Evolutionary conservation across 2,329 filamentous ascomycete genomes (phyloP), one percentile per base, ranked within the genome.

Genomic region (Cryphonectria nitschkei): DNA sequence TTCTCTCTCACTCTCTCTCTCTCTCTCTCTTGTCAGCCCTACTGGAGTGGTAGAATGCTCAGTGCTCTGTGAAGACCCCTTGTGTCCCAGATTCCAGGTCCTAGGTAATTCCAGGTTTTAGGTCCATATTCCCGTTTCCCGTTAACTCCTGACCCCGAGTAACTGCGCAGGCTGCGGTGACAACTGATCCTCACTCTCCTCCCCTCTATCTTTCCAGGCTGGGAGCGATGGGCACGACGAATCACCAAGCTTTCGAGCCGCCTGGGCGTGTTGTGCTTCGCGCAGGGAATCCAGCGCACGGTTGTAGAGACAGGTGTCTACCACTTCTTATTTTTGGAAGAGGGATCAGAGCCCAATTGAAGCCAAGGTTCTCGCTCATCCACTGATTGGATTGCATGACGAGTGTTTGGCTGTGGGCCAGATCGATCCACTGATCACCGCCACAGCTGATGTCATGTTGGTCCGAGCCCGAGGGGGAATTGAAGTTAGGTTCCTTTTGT

Each of bases 371-470:
- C 52, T 56, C 26, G 29, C 26, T 58, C 26, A 7, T 58, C 54
- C 54, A 19, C 22, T n/a, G 46, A 11, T 34, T 58, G 54, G 46
- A 11, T 22, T 58, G 54, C 54, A 58, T 58, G 54, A 58, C 54
- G 54, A 58, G 26, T n/a, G 26, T 58, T 29, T 11, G 13, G 11
- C 29, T 19, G 54, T 58, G 54, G 46, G 54, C 54, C 34, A 58
- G 29, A 32, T 19, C 54, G 58, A 19, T 39, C 58, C 58, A 61
- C 58, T 61, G 19, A 61, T 37, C 32, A 22, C 32, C 58, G 37
- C 58, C 58, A 22, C 29, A 4, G 19, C 34, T 39, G 58, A 61
- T 61, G 34, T 61, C 58, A 61, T 61, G 32, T 61, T n/a, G 58
- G 11, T n/a, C 58, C 32, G 58, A 61, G 58, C 19, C 34, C 34